These are phyloP conservation scores for Thielaviopsis populi DNA, from an alignment of 2,329 filamentous ascomycete genomes.

Conservation along the genomic window DNA sequence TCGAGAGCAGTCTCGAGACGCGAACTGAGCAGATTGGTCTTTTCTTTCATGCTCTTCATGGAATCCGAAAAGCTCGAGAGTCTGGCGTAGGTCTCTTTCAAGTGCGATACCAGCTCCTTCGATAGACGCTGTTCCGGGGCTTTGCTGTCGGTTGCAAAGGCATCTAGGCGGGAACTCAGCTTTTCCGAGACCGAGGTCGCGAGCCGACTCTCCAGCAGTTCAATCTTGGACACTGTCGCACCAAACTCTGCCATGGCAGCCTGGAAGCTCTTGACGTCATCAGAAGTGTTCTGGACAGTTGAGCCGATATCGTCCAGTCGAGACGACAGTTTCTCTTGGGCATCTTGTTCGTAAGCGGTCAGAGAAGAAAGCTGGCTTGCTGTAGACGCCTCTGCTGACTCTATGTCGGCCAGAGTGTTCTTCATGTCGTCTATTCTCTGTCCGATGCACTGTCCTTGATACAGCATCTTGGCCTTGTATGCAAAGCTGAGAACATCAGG, in stretches of 20 bases:
- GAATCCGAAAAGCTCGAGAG: conserved; percentile 5
- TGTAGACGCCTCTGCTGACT: conserved; percentile 11
- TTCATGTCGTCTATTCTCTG: conserved; percentile 9
- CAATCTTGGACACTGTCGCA: conserved; percentile 7
- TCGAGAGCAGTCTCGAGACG: conserved; percentile 4
- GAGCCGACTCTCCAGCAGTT: conserved; percentile 6
- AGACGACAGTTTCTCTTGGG: conserved; percentile 4
- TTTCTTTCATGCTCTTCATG: conserved; percentile 3
- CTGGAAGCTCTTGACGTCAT: conserved; percentile 12
- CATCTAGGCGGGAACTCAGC: neutral
- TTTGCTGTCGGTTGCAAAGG: neutral
- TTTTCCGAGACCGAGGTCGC: neutral
- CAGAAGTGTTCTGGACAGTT: neutral
- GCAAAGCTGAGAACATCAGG: conserved; percentile 13
- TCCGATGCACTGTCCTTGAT: conserved; percentile 6
- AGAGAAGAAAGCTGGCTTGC: conserved; percentile 11
- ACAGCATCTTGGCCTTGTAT: conserved; percentile 14
- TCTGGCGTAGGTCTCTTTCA: conserved; percentile 7
- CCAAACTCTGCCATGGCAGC: conserved; percentile 3
- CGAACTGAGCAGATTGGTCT: conserved; percentile 7
- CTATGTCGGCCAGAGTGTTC: conserved; percentile 12
- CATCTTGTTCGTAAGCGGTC: neutral
- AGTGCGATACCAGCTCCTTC: conserved; percentile 9
- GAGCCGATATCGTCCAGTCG: conserved; percentile 9
- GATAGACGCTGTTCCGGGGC: conserved; percentile 9